phyloP scores from a whole-genome alignment of 768 basidiomycete species.

The Guyanaporus albipodus region DNA sequence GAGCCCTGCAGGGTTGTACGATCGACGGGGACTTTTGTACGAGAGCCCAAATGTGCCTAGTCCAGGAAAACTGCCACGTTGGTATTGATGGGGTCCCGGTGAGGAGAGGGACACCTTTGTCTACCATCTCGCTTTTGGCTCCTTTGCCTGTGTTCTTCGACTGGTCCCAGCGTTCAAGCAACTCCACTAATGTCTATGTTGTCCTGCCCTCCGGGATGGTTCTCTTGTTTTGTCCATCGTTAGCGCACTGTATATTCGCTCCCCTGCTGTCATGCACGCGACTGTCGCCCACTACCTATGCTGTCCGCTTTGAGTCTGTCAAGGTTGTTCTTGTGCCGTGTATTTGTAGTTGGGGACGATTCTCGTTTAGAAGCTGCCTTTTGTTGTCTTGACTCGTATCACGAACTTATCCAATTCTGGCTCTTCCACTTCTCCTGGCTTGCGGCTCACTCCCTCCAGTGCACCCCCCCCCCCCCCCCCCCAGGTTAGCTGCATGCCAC shows the following conservation, averaged over 20 bases:
- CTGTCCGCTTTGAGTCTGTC: background rate
- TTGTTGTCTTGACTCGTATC: conserved; percentile 4
- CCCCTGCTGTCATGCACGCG: background rate
- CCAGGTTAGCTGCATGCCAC: no score
- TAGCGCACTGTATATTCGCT: conserved; percentile 6
- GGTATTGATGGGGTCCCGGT: conserved; percentile 41
- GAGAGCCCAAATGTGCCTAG: conserved; percentile 67
- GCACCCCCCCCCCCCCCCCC: no score
- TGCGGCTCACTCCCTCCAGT: no score
- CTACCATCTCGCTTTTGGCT: no score
- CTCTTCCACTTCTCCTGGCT: no score
- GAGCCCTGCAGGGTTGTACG: conserved; percentile 68
- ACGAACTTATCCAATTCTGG: no score
- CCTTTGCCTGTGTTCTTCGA: background rate
- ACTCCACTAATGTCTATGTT: background rate
- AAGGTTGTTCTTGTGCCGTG: background rate
- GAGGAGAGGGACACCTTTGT: background rate
- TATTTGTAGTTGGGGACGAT: conserved; percentile 3
- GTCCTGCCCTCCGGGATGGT: background rate
- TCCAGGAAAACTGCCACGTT: conserved; percentile 50
- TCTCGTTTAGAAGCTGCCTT: background rate
- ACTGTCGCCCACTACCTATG: background rate
- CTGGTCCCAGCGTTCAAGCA: no score
- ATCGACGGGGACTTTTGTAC: conserved; percentile 56
- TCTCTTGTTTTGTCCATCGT: conserved; percentile 10